Conservation (phyloP, 164 flowering plant species). For the Pachysandra terminalis region DNA sequence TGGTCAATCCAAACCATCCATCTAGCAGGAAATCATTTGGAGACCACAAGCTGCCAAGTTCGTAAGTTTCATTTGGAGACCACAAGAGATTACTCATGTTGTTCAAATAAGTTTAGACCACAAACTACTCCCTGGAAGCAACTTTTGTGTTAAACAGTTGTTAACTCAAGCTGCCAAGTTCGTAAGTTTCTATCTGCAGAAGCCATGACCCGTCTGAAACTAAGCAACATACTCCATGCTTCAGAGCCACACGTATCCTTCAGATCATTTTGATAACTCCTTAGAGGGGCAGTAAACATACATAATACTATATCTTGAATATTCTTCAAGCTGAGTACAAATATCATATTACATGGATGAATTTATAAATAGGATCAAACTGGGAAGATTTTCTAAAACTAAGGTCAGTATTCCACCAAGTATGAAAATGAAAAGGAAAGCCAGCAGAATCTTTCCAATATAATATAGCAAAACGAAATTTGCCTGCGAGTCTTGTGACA, state of each 20-base stretch:
- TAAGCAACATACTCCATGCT: too few relatives aligned
- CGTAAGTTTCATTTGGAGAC: too few relatives aligned
- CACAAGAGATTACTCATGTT: too few relatives aligned
- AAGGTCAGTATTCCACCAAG: constrained; percentile 56
- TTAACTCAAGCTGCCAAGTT: too few relatives aligned
- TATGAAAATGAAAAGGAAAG: constrained; percentile 46
- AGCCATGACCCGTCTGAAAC: too few relatives aligned
- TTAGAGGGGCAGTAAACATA: not conserved
- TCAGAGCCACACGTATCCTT: not conserved
- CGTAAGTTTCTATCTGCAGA: too few relatives aligned
- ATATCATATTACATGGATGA: constrained; percentile 23
- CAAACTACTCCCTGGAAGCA: too few relatives aligned
- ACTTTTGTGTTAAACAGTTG: too few relatives aligned
- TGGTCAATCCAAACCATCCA: too few relatives aligned
- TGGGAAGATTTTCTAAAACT: constrained; percentile 69
- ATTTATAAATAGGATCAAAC: constrained; percentile 33
- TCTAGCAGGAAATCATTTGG: too few relatives aligned
- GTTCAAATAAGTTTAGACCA: too few relatives aligned
- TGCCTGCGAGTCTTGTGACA: constrained; percentile 10
- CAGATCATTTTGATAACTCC: not conserved
- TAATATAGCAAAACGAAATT: constrained; percentile 28
- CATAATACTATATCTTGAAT: not conserved
- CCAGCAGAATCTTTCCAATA: constrained; percentile 60
- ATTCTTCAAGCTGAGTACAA: not conserved
- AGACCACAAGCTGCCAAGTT: too few relatives aligned